Percentiles rank a stretch among this genome's conserved stretches.
Conservation (phyloP, 352 stramenopile species). For the Phytophthora meadii region DNA sequence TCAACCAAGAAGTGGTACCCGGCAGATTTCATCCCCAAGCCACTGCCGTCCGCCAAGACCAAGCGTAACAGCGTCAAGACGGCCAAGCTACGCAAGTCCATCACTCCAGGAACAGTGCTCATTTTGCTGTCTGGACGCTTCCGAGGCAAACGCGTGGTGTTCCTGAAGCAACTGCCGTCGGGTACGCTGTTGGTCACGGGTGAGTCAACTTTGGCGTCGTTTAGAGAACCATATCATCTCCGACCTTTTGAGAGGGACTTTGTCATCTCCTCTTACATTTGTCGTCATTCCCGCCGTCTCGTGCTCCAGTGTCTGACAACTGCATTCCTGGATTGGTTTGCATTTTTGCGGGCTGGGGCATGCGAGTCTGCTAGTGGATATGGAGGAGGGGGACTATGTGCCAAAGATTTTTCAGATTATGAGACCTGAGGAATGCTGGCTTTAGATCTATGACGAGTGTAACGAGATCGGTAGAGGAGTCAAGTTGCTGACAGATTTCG, state of each 20-base stretch:
- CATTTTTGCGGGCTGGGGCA: background rate
- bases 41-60: conserved; percentile 67
- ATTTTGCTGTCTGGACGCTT: conserved; percentile 98
- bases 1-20: conserved; percentile 90
- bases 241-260: conserved; percentile 55
- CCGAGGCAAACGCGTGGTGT: conserved; percentile 98
- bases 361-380: background rate
- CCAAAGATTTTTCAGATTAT: conserved; percentile 81
- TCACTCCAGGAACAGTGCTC: conserved; percentile 97
- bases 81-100: conserved; percentile 95
- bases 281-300: conserved; percentile 1
- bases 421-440: conserved; percentile 80
- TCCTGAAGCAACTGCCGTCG: conserved; percentile 97
- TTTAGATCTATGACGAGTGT: background rate
- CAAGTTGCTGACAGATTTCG: background rate
- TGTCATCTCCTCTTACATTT: conserved; percentile 19
- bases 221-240: background rate
- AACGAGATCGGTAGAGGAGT: background rate
- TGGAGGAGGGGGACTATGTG: conserved; percentile 30
- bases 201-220: background rate
- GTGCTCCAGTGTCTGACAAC: background rate
- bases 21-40: conserved; percentile 71
- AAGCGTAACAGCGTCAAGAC: conserved; percentile 85
- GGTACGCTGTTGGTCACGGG: conserved; percentile 97
- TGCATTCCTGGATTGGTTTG: background rate